phyloP scores from a whole-genome alignment of 2,329 filamentous ascomycete species.

The Arthroderma uncinatum region DNA sequence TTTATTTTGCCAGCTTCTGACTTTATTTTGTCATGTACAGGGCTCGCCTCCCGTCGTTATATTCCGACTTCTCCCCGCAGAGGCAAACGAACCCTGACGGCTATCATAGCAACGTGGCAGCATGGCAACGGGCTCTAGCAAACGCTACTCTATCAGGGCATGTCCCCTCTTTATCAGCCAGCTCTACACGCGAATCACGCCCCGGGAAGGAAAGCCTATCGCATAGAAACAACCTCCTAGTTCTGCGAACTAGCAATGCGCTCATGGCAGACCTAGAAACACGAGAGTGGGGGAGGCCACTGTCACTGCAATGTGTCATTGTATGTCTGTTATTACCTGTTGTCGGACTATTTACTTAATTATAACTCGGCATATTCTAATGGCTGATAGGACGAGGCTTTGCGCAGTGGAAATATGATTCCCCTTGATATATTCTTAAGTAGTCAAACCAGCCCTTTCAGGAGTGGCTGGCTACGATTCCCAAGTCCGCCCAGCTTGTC shows the following conservation, averaged over 20 bases:
- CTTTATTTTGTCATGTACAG: background rate
- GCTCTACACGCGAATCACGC: conserved; percentile 10
- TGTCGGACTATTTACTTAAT: background rate
- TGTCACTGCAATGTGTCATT: conserved; percentile 68
- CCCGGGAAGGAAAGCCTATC: conserved; percentile 8
- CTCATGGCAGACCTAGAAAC: conserved; percentile 62
- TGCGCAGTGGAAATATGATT: conserved; percentile 58
- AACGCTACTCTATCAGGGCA: conserved; percentile 55
- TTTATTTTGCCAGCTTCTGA: background rate
- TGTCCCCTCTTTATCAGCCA: conserved; percentile 33
- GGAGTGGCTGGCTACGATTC: conserved; percentile 50
- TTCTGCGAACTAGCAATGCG: conserved; percentile 46
- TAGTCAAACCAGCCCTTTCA: conserved; percentile 59
- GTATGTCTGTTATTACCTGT: conserved; percentile 21
- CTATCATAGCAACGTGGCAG: conserved; percentile 65
- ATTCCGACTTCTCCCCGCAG: conserved; percentile 73
- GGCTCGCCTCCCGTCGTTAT: conserved; percentile 64
- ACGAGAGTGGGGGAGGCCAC: conserved; percentile 66
- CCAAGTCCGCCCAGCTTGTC: conserved; percentile 47
- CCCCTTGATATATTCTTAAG: conserved; percentile 57
- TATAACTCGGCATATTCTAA: background rate
- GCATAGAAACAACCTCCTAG: conserved; percentile 38
- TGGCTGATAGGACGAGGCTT: conserved; percentile 49
- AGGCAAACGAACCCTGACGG: conserved; percentile 71
- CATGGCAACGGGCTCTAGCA: conserved; percentile 68